Percentiles rank a stretch among this genome's conserved stretches.
Conservation (phyloP, 164 flowering plant genomes). For the Vitis rupestris region DNA sequence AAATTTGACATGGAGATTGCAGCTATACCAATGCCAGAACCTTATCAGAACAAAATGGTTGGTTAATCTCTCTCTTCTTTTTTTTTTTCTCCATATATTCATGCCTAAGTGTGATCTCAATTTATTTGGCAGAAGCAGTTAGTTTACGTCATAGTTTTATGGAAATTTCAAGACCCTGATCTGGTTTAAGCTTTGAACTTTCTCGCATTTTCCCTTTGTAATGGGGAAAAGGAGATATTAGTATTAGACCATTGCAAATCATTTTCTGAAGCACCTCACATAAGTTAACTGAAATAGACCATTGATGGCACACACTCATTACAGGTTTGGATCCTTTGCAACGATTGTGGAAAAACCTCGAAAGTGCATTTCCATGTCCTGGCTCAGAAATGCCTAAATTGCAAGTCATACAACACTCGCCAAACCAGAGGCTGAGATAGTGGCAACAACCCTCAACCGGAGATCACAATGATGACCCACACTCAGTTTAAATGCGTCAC, state of each 20-base stretch:
- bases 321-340: slow-evolving; percentile 85
- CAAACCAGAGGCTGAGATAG: slow-evolving; percentile 47
- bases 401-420: slow-evolving; percentile 91
- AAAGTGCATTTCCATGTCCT: slow-evolving; percentile 68
- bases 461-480: slow-evolving; percentile 2
- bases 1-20: slow-evolving; percentile 84
- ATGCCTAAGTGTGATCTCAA: too few relatives aligned
- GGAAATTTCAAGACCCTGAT: too few relatives aligned
- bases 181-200: too few relatives aligned
- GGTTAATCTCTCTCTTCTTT: background rate
- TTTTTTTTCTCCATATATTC: background rate
- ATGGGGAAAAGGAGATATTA: too few relatives aligned
- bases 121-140: too few relatives aligned
- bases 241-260: too few relatives aligned
- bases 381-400: slow-evolving; percentile 76
- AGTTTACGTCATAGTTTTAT: too few relatives aligned
- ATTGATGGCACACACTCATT: background rate
- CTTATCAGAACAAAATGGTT: slow-evolving; percentile 70
- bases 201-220: background rate
- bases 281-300: too few relatives aligned
- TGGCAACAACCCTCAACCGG: background rate
- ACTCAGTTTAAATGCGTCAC: too few relatives aligned
- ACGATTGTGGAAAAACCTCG: slow-evolving; percentile 69
- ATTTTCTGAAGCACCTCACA: too few relatives aligned
- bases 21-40: slow-evolving; percentile 84